Base-by-base conservation (phyloP, 345 rosid genomes). In the Garcia nutans region DNA sequence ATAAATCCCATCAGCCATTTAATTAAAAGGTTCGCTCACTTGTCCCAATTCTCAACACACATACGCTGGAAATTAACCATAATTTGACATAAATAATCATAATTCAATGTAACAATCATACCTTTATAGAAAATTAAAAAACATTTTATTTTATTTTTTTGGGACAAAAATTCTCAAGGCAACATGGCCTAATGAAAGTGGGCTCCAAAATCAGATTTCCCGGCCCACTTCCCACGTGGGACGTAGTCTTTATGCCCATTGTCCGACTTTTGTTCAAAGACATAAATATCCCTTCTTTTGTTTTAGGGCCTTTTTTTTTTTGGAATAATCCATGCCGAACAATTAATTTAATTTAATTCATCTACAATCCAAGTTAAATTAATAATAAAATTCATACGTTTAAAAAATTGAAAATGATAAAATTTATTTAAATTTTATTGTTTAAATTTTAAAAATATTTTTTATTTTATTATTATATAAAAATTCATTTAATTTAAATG, bases 81-180 rank as follows among this genome's bases (percentile, higher is more conserved):
- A 10, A 12, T 17, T 7, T 10, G 4, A 9, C 2, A 10, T 10
- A 70, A 20, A 55, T 70, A 28, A 37, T 70, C 11, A 74, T 20
- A 64, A 37, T 74, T 65, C 77, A 74, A 52, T 52, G 69, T 50
- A 33, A 33, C 76, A 31, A 74, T 65, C 28, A 73, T 63, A 11
- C 12, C 20, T 19, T 1, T 15, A 28, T 3, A 62, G 17, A 68
- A n/a, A 41, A 8, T n/a, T n/a, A 60, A 59, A 60, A 44, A 1
- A 42, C 2, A 24, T 33, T 2, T 33, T 33, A 33, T 33, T 5
- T 28, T 20, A 3, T 4, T 26, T 16, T 47, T 5, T 41, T 49
- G 80, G 62, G 85, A 83, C 84, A 83, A 77, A 80, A 80, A 77
- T 80, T 83, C 82, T 55, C 12, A 0, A 19, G 28, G 79, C 75